Conservation (phyloP, 192 early-diverging fungal genomes). For the Umbelopsis sp. region DNA sequence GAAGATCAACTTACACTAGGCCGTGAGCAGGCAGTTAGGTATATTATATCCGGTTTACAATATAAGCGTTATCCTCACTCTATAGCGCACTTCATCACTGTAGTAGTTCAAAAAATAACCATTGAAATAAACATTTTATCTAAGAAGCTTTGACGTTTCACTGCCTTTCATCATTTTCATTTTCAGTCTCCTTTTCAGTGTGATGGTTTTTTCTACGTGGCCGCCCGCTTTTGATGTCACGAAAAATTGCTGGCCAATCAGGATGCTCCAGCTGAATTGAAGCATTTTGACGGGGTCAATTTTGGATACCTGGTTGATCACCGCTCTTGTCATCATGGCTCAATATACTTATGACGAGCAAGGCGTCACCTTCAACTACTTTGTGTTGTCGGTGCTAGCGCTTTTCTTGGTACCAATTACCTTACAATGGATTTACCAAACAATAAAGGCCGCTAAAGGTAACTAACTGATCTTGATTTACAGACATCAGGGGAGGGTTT, state of each 20-base stretch:
- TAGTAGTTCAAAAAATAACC: too few species aligned
- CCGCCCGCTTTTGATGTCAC: conserved; percentile 2
- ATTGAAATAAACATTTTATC: too few species aligned
- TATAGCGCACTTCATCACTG: too few species aligned
- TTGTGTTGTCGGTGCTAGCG: conserved; percentile 81
- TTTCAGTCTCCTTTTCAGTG: too few species aligned
- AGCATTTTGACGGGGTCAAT: conserved; percentile 14
- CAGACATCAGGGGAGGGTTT: not conserved
- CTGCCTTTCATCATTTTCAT: too few species aligned
- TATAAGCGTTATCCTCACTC: too few species aligned
- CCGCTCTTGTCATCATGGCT: conserved; percentile 46
- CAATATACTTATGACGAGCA: conserved; percentile 94
- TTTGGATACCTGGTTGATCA: not conserved
- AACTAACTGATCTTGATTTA: not conserved
- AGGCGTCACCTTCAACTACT: conserved; percentile 95
- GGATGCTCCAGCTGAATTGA: conserved; percentile 3
- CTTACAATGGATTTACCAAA: conserved; percentile 26
- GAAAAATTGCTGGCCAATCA: conserved; percentile 16
- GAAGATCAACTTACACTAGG: too few species aligned
- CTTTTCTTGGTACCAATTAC: conserved; percentile 84
- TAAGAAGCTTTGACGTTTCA: too few species aligned
- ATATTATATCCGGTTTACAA: too few species aligned
- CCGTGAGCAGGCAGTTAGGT: too few species aligned
- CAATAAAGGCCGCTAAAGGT: conserved; percentile 19
- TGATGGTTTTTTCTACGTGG: too few species aligned